These are phyloP conservation scores for Geosmithia flava DNA, from an alignment of 2,329 filamentous ascomycete genomes.

Conservation along the genomic window DNA sequence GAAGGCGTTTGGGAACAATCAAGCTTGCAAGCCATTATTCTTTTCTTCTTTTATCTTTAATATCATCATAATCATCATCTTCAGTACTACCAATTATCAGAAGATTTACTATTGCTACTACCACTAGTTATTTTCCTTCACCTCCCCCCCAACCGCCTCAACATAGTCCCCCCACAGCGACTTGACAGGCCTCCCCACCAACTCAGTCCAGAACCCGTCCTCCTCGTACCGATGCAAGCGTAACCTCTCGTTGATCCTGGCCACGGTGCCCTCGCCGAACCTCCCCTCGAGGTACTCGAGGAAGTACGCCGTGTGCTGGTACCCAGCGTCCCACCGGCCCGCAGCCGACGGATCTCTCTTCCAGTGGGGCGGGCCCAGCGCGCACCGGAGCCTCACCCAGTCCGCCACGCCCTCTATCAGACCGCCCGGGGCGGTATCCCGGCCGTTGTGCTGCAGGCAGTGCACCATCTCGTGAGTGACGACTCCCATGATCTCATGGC, in stretches of 20 bases:
- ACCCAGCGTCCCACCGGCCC: slow-evolving; percentile 67
- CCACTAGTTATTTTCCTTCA: too few species aligned
- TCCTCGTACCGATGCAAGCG: slow-evolving; percentile 51
- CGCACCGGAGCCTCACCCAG: slow-evolving; percentile 71
- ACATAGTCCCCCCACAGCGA: slow-evolving; percentile 67
- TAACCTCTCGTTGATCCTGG: slow-evolving; percentile 56
- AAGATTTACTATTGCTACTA: too few species aligned
- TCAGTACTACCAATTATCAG: too few species aligned
- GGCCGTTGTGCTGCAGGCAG: slow-evolving; percentile 75
- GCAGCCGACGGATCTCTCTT: slow-evolving; percentile 30
- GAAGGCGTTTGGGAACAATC: too few species aligned
- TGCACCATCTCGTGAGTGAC: slow-evolving; percentile 90
- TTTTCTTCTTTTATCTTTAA: too few species aligned
- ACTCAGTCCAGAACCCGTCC: slow-evolving; percentile 51
- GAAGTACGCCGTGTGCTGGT: slow-evolving; percentile 87
- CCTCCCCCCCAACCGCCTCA: slow-evolving; percentile 10
- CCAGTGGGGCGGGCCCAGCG: slow-evolving; percentile 76
- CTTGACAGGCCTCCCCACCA: slow-evolving; percentile 54
- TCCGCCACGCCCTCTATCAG: slow-evolving; percentile 88
- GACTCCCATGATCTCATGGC: slow-evolving; percentile 65
- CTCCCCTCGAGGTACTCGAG: slow-evolving; percentile 69
- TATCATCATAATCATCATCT: too few species aligned
- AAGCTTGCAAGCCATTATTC: too few species aligned
- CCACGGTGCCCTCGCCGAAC: slow-evolving; percentile 46
- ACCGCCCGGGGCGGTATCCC: slow-evolving; percentile 53